phyloP scores from a whole-genome alignment of 768 basidiomycete species.

The Trametes cinnabarina region DNA sequence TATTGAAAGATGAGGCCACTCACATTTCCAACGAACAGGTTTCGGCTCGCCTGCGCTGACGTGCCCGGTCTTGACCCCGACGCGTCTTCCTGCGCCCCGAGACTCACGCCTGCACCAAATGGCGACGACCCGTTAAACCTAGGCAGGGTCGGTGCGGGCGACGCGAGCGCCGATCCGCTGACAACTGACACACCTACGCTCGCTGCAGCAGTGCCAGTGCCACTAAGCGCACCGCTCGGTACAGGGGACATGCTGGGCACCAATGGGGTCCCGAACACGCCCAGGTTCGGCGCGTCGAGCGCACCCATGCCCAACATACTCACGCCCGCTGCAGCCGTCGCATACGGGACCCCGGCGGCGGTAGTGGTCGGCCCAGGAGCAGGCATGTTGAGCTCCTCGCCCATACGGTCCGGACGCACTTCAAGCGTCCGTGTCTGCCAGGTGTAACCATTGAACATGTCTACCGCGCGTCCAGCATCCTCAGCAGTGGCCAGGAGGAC shows the following conservation, averaged over 20 bases:
- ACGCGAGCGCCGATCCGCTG: slow-evolving; percentile 2
- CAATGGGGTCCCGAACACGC: not conserved
- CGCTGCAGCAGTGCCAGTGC: slow-evolving; percentile 4
- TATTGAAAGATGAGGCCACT: slow-evolving; percentile 32
- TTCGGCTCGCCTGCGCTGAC: slow-evolving; percentile 38
- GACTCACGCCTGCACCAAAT: not conserved
- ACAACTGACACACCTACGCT: not conserved
- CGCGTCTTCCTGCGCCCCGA: slow-evolving; percentile 6
- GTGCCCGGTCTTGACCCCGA: slow-evolving; percentile 8
- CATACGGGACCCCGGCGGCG: not conserved
- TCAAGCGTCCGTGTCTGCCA: slow-evolving; percentile 94
- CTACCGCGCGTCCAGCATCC: slow-evolving; percentile 91
- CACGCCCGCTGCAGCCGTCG: slow-evolving; percentile 7
- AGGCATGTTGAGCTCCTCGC: slow-evolving; percentile 31
- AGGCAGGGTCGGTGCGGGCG: slow-evolving; percentile 11
- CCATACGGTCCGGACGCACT: slow-evolving; percentile 83
- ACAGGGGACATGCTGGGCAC: not conserved
- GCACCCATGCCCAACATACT: slow-evolving; percentile 24
- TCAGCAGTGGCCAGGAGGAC: slow-evolving; percentile 93
- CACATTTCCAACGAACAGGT: slow-evolving; percentile 88
- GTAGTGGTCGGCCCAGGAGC: not conserved
- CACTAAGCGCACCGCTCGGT: not conserved
- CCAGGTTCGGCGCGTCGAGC: slow-evolving; percentile 17
- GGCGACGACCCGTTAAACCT: slow-evolving; percentile 12
- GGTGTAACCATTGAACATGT: slow-evolving; percentile 92